Evolutionary conservation across 1,284 basidiomycete genomes (phyloP), one percentile per base, ranked within the genome.

Genomic region (Microbotryomycetes sp.): DNA sequence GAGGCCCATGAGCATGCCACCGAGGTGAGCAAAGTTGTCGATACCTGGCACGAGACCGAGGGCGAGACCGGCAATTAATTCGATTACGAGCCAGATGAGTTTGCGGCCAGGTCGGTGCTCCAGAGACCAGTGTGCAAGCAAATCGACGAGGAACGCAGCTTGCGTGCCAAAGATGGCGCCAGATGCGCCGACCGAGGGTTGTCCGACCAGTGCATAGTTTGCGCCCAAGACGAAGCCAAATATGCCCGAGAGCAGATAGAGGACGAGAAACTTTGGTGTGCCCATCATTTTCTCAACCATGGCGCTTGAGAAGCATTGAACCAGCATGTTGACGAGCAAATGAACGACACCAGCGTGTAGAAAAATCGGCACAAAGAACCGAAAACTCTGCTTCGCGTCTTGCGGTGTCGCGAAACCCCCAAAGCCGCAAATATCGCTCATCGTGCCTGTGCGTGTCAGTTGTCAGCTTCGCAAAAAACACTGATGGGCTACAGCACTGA

Each of bases 141-240:
- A 77, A 73, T 98, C 94, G 2, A 96, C 85, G 81, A 81, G 70
- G 31, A 79, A 75, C 67, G 91, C 88, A 2, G 88, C 91, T 60
- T 93, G 82, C 35, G 89, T 90, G 2, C 91, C 91, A 63, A 97
- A 96, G 58, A 97, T 90, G 1, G 92, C 91, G 7, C 94, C 92
- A 69, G 86, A 88, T 1, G 93, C 94, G 50, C 94, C 94, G 1
- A 92, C 81, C n/a, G 89, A 90, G 0, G 93, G 91, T n/a, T 86
- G 78, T 18, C 90, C 35, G 3, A 91, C 86, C 18, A 96, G 78
- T 0, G 90, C 81, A 74, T 97, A 78, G 75, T 94, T 97, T 4
- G 89, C 91, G 27, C 93, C 92, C 7, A 97, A 78, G 29, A 77
- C 45, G 60, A 78, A 21, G 77, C 82, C 65, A 71, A 75, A 70